A percentile compares a stretch with the other conserved stretches of the same genome.
phyloP scores from a whole-genome alignment of 352 stramenopile species.

The Blastocystis sp. region DNA sequence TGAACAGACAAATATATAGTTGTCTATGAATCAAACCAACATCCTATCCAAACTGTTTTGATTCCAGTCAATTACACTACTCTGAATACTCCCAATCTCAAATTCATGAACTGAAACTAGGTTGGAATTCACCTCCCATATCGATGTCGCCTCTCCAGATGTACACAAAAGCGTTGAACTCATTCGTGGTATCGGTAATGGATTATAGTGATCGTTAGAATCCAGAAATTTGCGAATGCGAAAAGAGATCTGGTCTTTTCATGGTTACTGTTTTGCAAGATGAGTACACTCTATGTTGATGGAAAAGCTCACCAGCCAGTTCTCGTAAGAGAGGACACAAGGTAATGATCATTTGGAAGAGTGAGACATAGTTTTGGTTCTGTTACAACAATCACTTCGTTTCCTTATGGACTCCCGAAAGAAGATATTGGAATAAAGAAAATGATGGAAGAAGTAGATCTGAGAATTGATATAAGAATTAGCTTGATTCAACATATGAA shows the following conservation, averaged over 20 bases:
- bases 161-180: conserved; percentile 12
- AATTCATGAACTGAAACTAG: background rate
- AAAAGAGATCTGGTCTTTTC: background rate
- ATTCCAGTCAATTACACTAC: conserved; percentile 36
- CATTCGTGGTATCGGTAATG: background rate
- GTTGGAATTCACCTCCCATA: conserved; percentile 13
- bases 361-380: background rate
- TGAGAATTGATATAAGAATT: background rate
- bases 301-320: background rate
- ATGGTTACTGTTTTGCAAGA: background rate
- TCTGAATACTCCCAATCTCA: background rate
- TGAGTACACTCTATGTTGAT: background rate
- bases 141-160: background rate
- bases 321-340: background rate
- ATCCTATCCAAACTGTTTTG: conserved; percentile 39
- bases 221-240: conserved; percentile 3
- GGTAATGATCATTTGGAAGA: background rate
- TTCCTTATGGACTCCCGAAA: background rate
- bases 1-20: conserved; percentile 57
- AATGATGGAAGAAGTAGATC: background rate
- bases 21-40: background rate
- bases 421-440: background rate
- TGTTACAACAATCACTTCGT: background rate
- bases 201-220: background rate
- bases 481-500: background rate